These are phyloP conservation scores for Piedraia hortae DNA, from an alignment of 2,329 filamentous ascomycete species.

Conservation along the genomic window DNA sequence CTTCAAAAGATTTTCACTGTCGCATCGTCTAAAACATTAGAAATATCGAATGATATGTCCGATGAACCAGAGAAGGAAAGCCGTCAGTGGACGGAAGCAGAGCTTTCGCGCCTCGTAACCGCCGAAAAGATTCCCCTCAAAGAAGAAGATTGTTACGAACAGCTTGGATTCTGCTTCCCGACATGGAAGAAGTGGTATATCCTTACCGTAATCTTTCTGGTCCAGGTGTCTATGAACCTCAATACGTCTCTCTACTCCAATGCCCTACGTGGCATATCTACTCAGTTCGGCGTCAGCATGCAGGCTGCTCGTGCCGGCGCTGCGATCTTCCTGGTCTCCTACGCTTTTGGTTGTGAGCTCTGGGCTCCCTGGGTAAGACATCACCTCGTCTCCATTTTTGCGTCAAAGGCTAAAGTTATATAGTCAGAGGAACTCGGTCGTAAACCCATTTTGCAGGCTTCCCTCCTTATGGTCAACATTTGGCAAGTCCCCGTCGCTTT, in stretches of 20 bases:
- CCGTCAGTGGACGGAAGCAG: too few species aligned
- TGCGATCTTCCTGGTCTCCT: constrained; percentile 23
- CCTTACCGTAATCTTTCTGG: constrained; percentile 23
- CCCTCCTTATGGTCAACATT: constrained; percentile 26
- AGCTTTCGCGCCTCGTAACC: too few species aligned
- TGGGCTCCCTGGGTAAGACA: constrained; percentile 23
- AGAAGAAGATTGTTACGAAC: constrained; percentile 23
- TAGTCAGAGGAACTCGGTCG: constrained; percentile 24
- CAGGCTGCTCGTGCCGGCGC: constrained; percentile 22
- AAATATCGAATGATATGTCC: too few species aligned
- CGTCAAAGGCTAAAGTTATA: too few species aligned
- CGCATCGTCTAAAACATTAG: too few species aligned
- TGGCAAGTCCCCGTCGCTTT: constrained; percentile 24
- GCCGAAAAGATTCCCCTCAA: constrained; percentile 21
- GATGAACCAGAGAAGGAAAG: too few species aligned
- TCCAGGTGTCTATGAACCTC: constrained; percentile 31
- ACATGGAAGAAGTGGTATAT: constrained; percentile 27
- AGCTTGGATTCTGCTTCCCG: constrained; percentile 22
- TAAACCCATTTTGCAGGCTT: constrained; percentile 24
- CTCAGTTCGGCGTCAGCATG: constrained; percentile 20
- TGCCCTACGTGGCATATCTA: constrained; percentile 18
- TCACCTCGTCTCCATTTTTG: too few species aligned
- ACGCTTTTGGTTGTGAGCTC: constrained; percentile 24
- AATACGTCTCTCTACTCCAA: constrained; percentile 29
- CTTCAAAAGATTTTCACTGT: too few species aligned